Evolutionary conservation across 441 rosid species (phyloP), one percentile per base, ranked within the genome.

Genomic region (Euphorbia neoarborescens): DNA sequence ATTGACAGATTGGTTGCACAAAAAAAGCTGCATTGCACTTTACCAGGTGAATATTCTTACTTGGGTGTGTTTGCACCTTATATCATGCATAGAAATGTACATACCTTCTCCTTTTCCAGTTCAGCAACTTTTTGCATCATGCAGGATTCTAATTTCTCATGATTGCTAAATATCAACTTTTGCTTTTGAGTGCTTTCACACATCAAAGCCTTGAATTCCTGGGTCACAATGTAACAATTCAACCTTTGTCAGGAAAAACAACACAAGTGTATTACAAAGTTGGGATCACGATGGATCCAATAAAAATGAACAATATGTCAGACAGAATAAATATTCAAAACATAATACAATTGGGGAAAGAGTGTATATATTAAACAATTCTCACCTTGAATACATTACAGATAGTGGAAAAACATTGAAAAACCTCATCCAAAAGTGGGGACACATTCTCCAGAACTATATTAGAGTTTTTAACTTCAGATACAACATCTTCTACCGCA

Each of bases 91-190:
- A 44, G 37, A 62, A 67, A 54, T 24, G 32, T 22, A 15, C 68
- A 42, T 46, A 91, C 98, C 94, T 91, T 89, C 80, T 88, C 90
- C 70, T 75, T 81, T 78, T 91, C 97, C 44, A 80, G 66, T 69
- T 81, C 84, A 73, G 78, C 72, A 76, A 80, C 68, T 76, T 81
- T 91, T 76, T 89, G 85, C 57, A 71, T 76, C 79, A 81, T 73
- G 75, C 64, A 63, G 71, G 62, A 71, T 62, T 80, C 74, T 50
- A 85, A 64, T 66, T 79, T 83, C 70, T 84, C 81, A 72, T 78
- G 81, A 78, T 80, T 72, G 76, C 72, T 61, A 61, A 78, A 57
- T 66, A 84, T 67, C 73, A 85, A 69, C 68, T 80, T 83, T 71
- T 88, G 90, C 78, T 87, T 83, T 59, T 68, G 76, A 73, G 83